Evolutionary conservation across 331 rosid genomes (phyloP).

Genomic region (Malus hybrid): DNA sequence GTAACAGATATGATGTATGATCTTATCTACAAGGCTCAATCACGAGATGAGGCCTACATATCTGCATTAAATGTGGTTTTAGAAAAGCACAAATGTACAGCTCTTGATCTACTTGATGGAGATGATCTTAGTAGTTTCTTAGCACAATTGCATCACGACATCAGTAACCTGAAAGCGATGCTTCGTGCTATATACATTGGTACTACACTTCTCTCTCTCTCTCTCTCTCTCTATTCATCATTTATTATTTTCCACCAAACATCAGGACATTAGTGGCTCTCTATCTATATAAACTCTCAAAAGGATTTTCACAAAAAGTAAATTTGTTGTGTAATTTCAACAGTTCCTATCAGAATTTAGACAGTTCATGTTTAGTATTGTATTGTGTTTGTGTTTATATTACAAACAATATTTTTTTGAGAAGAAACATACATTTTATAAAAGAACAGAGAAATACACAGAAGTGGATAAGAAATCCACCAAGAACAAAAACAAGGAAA

Average conservation of each 20-base stretch:
- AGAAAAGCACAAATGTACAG: constrained; percentile 77
- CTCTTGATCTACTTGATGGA: constrained; percentile 76
- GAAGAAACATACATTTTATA: too few species aligned
- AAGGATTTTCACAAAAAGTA: background rate
- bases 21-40: constrained; percentile 83
- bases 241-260: background rate
- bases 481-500: too few species aligned
- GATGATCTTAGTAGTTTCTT: constrained; percentile 64
- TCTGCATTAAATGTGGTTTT: constrained; percentile 70
- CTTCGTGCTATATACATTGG: constrained; percentile 96
- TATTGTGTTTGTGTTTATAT: background rate
- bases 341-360: background rate
- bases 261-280: background rate
- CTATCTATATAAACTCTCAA: background rate
- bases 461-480: too few species aligned
- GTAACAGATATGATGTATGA: constrained; percentile 98
- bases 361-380: background rate
- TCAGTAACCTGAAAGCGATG: constrained; percentile 86
- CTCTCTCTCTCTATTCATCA: background rate
- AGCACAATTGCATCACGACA: constrained; percentile 60
- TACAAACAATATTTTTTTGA: background rate
- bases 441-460: too few species aligned
- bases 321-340: background rate
- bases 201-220: background rate
- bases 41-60: constrained; percentile 69